A percentile compares a stretch with the other conserved stretches of the same genome.
Evolutionary conservation across 1,284 basidiomycete genomes (phyloP).

Genomic region (Trichosporon ovoides): DNA sequence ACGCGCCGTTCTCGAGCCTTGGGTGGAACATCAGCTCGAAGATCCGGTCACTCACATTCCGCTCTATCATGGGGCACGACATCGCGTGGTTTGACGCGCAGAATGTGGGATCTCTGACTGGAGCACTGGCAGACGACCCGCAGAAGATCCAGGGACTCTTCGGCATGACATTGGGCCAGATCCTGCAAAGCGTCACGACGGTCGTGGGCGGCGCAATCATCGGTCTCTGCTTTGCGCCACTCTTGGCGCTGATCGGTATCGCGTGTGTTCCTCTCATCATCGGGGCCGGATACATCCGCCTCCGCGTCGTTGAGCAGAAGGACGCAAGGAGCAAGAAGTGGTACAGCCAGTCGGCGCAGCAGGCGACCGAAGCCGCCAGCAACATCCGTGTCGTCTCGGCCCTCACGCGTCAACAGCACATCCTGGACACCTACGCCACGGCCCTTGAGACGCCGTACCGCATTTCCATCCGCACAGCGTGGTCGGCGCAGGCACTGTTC

Average conservation of each 20-base stretch:
- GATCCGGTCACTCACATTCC: conserved; percentile 65
- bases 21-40: conserved; percentile 64
- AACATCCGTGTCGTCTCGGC: conserved; percentile 89
- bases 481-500: conserved; percentile 71
- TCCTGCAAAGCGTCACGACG: conserved; percentile 72
- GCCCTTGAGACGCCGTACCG: conserved; percentile 67
- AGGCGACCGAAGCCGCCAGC: conserved; percentile 81
- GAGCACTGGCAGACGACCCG: conserved; percentile 76
- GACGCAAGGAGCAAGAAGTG: conserved; percentile 79
- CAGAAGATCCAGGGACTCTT: conserved; percentile 88
- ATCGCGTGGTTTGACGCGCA: conserved; percentile 85
- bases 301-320: conserved; percentile 64
- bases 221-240: conserved; percentile 63
- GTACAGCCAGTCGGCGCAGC: conserved; percentile 76
- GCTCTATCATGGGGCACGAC: conserved; percentile 74
- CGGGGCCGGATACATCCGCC: conserved; percentile 80
- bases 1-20: conserved; percentile 61
- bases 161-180: conserved; percentile 79
- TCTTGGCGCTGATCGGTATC: conserved; percentile 43
- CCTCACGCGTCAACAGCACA: conserved; percentile 74
- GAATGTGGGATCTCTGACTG: conserved; percentile 74
- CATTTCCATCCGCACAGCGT: conserved; percentile 58
- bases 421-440: conserved; percentile 64
- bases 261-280: conserved; percentile 80
- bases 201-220: conserved; percentile 70